A percentile compares a stretch with the other conserved stretches of the same genome.
Evolutionary conservation across 2,329 filamentous ascomycete genomes (phyloP).

Genomic region (Fusarium setosum): DNA sequence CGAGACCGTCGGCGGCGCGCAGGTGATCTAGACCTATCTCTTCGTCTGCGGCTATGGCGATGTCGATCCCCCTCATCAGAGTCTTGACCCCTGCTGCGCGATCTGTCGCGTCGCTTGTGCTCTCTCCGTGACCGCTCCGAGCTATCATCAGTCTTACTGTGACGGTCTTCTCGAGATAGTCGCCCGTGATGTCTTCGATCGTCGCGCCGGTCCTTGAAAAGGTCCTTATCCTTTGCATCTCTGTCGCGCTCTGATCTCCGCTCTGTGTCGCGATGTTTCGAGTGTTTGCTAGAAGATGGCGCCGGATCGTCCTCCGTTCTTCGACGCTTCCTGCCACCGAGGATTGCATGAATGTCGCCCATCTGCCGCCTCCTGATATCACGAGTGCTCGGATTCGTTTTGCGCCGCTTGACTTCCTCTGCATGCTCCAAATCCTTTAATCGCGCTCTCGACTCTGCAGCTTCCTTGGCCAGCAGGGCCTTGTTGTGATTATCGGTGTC

Average conservation of each 20-base stretch:
- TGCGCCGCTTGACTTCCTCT: conserved; percentile 57
- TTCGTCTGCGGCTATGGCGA: conserved; percentile 29
- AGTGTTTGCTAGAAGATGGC: conserved; percentile 26
- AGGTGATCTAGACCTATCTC: conserved; percentile 43
- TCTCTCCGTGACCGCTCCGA: conserved; percentile 27
- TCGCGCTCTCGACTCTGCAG: conserved; percentile 79
- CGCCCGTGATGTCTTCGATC: conserved; percentile 39
- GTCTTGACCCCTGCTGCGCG: conserved; percentile 24
- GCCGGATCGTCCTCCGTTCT: conserved; percentile 38
- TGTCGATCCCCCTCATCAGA: conserved; percentile 25
- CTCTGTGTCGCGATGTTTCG: conserved; percentile 19
- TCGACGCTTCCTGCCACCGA: conserved; percentile 57
- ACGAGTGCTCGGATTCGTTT: conserved; percentile 56
- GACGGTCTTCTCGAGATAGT: conserved; percentile 37
- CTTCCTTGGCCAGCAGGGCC: conserved; percentile 85
- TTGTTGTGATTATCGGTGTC: conserved; percentile 92
- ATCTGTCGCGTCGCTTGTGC: conserved; percentile 29
- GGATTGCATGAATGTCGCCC: conserved; percentile 69
- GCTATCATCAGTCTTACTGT: conserved; percentile 27
- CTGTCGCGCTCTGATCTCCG: conserved; percentile 10
- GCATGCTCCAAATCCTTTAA: conserved; percentile 69
- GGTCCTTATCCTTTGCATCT: conserved; percentile 27
- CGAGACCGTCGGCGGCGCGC: conserved; percentile 43
- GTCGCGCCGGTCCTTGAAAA: conserved; percentile 31
- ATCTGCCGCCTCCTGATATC: conserved; percentile 69